phyloP scores from a whole-genome alignment of 2,329 filamentous ascomycete species.

The Dichotomopilus funicola region DNA sequence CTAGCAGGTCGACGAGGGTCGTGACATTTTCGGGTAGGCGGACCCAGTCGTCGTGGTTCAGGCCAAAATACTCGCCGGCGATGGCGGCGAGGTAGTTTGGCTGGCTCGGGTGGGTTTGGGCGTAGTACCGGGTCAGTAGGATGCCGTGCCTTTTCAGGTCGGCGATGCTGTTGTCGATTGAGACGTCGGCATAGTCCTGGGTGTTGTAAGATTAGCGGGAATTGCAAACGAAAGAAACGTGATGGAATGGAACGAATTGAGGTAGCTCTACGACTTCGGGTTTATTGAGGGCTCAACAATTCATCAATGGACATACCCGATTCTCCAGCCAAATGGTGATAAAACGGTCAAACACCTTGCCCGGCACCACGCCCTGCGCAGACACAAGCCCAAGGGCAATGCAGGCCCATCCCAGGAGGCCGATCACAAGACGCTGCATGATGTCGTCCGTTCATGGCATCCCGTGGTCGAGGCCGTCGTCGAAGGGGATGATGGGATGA shows the following conservation, averaged over 20 bases:
- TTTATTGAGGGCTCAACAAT: neutral
- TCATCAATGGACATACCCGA: conserved; percentile 28
- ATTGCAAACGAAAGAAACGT: too few relatives aligned
- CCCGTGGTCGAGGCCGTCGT: neutral
- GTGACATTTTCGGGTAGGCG: conserved; percentile 40
- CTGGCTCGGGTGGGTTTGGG: conserved; percentile 41
- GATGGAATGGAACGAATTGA: neutral
- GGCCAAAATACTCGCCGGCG: conserved; percentile 42
- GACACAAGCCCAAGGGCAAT: conserved; percentile 4
- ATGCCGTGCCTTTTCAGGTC: conserved; percentile 39
- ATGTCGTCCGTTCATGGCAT: conserved; percentile 3
- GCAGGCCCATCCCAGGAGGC: conserved; percentile 9
- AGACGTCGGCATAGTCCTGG: conserved; percentile 39
- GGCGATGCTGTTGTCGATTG: conserved; percentile 33
- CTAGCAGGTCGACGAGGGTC: conserved; percentile 41
- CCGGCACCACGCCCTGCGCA: conserved; percentile 26
- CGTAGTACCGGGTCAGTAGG: conserved; percentile 39
- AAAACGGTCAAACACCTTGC: conserved; percentile 36
- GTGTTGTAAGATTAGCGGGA: neutral
- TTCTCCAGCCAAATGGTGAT: conserved; percentile 42
- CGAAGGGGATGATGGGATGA: neutral
- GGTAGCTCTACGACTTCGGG: neutral
- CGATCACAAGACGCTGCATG: conserved; percentile 10
- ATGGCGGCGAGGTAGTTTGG: conserved; percentile 43
- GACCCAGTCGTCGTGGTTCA: conserved; percentile 40